Conservation (phyloP, 2,329 filamentous ascomycete genomes). For the Fusarium robinianum region DNA sequence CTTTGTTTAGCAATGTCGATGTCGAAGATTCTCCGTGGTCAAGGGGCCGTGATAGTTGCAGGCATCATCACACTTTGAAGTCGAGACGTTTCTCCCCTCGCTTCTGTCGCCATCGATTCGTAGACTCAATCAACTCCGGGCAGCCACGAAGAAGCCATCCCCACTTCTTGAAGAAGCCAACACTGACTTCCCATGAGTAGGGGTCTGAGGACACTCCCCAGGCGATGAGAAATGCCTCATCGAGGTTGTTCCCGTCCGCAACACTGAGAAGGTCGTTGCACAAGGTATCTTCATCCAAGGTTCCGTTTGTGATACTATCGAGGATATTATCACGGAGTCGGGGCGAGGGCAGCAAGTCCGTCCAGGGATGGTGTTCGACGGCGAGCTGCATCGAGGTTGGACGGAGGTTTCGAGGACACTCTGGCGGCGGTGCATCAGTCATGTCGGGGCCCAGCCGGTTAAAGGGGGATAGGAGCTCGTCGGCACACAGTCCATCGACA, state of each 20-base stretch:
- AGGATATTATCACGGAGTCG: conserved; percentile 31
- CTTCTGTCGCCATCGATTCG: conserved; percentile 43
- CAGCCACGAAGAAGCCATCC: conserved; percentile 45
- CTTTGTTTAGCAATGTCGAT: too few species aligned
- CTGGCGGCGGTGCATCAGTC: background rate
- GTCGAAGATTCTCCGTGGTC: too few species aligned
- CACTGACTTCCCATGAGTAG: conserved; percentile 53
- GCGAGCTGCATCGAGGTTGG: conserved; percentile 25
- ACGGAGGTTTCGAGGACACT: conserved; percentile 12
- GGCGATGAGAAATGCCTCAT: conserved; percentile 44
- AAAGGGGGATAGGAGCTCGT: conserved; percentile 30
- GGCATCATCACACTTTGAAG: conserved; percentile 15
- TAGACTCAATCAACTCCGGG: conserved; percentile 43
- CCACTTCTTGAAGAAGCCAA: conserved; percentile 52
- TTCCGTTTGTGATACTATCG: conserved; percentile 6
- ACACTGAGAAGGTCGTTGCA: conserved; percentile 27
- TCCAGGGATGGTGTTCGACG: conserved; percentile 31
- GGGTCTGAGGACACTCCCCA: conserved; percentile 54
- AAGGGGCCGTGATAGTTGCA: too few species aligned
- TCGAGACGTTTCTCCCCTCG: conserved; percentile 25
- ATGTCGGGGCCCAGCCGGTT: conserved; percentile 7
- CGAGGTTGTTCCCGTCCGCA: background rate
- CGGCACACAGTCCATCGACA: conserved; percentile 20
- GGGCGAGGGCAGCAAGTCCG: conserved; percentile 30
- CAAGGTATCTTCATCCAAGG: conserved; percentile 29